Evolutionary conservation across 73 alveolate species (phyloP), one percentile per base, ranked within the genome.

Genomic region (Effrenium voratum): DNA sequence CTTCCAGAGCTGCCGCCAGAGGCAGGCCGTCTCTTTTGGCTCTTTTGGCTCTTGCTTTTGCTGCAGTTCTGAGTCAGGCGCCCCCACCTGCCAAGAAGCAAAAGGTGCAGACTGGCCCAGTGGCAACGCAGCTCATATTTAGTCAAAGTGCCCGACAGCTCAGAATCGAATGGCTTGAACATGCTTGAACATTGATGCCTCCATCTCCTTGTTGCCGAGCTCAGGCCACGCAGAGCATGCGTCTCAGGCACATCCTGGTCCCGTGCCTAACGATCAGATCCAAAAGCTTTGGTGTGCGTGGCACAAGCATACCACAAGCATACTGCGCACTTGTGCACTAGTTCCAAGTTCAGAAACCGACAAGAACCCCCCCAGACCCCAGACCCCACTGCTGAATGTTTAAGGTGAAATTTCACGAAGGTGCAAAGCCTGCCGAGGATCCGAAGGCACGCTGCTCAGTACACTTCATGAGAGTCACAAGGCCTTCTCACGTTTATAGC

Each of bases 141-240:
- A 52, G 93, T 84, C 79, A n/a, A n/a, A 49, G 36, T 49, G 93
- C 93, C 93, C 93, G 93, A 76, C 41, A 41, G 79, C 93, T 84
- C 93, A 84, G 93, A 84, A 59, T 66, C 36, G n/a, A 16, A 66
- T 70, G 43, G 26, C n/a, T 19, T 28, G 26, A 40, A 40, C 10
- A 63, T 24, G 38, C 5, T 4, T 13, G 82, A 2, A 36, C 19
- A 26, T 0, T 13, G 38, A 3, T 30, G 10, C 30, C 82, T 12
- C 12, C 49, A 70, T 44, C 12, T 34, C 82, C 46, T 66, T 66
- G 79, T 6, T 10, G 28, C 13, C 28, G 93, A 84, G 93, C 93
- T 57, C 57, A 84, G 93, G 93, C 93, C 93, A 84, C 93, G 80
- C 93, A 84, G 79, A 84, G 93, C 55, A 84, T 84, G 93, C 93